A percentile compares a stretch with the other conserved stretches of the same genome.
These are phyloP conservation scores for Pseudoscleropodium purum DNA, from an alignment of 225 moss, liverwort and hornwort species.

Conservation along the genomic window DNA sequence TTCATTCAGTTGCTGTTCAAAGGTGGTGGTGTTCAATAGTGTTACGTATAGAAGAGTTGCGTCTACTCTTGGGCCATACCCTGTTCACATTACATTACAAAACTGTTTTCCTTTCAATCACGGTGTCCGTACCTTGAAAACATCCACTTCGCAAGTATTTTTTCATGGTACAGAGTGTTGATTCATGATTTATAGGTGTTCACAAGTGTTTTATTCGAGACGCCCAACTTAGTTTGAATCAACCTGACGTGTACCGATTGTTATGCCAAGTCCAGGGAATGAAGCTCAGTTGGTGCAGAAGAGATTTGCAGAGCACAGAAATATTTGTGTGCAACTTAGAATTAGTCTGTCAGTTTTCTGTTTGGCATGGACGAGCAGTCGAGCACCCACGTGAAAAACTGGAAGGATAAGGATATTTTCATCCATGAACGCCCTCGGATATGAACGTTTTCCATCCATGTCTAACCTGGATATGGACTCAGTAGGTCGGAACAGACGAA, in stretches of 20 bases:
- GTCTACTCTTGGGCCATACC: neutral
- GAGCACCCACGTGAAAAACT: neutral
- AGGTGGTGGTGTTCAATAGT: neutral
- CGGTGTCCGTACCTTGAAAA: neutral
- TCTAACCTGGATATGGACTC: neutral
- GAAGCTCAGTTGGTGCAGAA: neutral
- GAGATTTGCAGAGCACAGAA: neutral
- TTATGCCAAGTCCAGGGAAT: neutral
- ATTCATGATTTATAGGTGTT: neutral
- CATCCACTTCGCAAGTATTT: neutral
- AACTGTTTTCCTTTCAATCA: neutral
- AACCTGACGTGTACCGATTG: neutral
- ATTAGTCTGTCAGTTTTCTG: neutral
- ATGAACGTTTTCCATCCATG: neutral
- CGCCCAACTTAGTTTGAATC: too few relatives aligned
- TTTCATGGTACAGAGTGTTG: neutral
- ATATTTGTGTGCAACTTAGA: neutral
- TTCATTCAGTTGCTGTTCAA: neutral
- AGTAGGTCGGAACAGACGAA: neutral
- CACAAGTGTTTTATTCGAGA: neutral
- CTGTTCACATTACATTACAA: neutral
- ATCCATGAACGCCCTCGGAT: neutral
- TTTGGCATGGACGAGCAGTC: neutral
- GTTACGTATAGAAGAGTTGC: neutral
- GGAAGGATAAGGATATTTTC: neutral